Evolutionary conservation across 768 basidiomycete genomes (phyloP).

Genomic region (Mycena belliarum): DNA sequence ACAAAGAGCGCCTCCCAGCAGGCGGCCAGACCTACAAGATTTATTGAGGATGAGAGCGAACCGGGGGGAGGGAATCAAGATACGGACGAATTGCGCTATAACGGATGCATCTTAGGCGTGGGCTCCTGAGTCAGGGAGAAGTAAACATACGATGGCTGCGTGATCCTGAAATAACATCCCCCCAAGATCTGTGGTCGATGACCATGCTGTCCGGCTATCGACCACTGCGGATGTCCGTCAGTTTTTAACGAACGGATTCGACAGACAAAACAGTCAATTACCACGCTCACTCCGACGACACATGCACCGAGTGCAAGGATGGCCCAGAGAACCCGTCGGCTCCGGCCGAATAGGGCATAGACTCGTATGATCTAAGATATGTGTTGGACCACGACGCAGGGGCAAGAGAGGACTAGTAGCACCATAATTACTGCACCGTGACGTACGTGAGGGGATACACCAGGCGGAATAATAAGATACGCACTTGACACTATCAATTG

Average conservation of each 20-base stretch:
- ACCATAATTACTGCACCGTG: constrained; percentile 1
- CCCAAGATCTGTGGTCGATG: neutral
- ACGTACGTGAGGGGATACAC: neutral
- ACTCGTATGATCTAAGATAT: constrained; percentile 14
- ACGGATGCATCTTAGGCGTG: neutral
- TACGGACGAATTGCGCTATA: constrained; percentile 5
- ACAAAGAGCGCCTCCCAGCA: constrained; percentile 25
- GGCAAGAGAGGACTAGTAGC: no score
- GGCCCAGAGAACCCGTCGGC: neutral
- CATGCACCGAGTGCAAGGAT: neutral
- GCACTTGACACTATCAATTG: neutral
- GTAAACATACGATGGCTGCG: neutral
- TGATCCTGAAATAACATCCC: constrained; percentile 6
- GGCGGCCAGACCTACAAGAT: neutral
- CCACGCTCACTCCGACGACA: neutral
- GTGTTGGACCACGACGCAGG: no score
- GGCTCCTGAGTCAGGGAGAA: neutral
- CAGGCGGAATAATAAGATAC: neutral
- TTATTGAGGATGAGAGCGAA: neutral
- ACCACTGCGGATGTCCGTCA: neutral
- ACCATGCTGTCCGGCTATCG: neutral
- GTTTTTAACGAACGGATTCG: neutral
- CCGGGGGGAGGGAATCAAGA: neutral
- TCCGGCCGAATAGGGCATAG: constrained; percentile 11
- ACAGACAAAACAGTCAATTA: neutral